These are phyloP conservation scores for Thraustochytrium striatum DNA, from an alignment of 352 stramenopile species.

Conservation along the genomic window DNA sequence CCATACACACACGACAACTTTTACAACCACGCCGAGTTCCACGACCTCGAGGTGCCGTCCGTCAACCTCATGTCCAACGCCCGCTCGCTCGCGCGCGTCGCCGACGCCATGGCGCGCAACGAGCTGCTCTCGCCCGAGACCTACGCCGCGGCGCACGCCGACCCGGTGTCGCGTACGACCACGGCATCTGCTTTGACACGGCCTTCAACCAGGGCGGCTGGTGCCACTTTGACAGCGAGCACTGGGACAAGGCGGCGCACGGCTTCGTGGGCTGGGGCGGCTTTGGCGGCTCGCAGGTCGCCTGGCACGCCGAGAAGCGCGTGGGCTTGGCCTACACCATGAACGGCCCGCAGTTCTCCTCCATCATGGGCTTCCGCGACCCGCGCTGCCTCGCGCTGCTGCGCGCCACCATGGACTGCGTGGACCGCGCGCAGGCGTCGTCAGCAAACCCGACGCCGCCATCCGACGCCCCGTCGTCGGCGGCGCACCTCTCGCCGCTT, in stretches of 20 bases:
- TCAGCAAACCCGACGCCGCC: too few relatives aligned
- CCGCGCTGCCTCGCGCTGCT: neutral
- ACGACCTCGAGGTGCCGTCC: neutral
- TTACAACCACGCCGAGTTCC: neutral
- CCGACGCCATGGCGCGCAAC: neutral
- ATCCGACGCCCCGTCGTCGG: too few relatives aligned
- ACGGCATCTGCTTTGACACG: neutral
- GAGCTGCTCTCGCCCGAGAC: neutral
- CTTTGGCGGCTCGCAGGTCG: neutral
- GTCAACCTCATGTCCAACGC: conserved; percentile 1
- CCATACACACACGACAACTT: too few relatives aligned
- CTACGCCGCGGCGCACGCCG: neutral
- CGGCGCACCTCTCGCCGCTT: too few relatives aligned
- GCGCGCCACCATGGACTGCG: neutral
- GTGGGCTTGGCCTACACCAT: neutral
- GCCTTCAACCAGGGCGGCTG: conserved; percentile 4
- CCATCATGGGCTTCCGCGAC: conserved; percentile 17
- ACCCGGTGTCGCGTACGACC: neutral
- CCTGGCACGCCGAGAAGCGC: neutral
- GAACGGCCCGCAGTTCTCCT: neutral
- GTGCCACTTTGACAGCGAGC: neutral
- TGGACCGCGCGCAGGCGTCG: too few relatives aligned
- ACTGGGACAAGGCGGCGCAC: neutral
- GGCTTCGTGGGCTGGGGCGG: conserved; percentile 6
- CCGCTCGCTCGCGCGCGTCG: neutral